Evolutionary conservation across 805 yeast species (phyloP), one percentile per base, ranked within the genome.

Genomic region (Peterozyma xylosa): DNA sequence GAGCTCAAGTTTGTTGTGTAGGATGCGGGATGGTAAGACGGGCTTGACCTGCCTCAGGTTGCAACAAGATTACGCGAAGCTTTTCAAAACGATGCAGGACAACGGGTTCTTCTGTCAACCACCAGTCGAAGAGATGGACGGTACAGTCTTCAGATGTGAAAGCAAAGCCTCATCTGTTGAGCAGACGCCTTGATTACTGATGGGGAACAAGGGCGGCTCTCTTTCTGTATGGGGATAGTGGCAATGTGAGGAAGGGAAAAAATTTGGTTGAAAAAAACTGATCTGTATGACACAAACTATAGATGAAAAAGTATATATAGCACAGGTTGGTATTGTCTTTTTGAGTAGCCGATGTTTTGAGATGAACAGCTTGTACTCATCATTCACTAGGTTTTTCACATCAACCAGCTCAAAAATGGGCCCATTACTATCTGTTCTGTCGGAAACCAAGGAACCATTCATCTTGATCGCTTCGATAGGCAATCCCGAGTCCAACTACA

Each of bases 401-500:
- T 21, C 27, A 5, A 21, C 27, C 27, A 21, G 27, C 27, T 21
- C 27, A 21, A 21, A 21, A 21, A 21, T 21, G 27, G 27, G 27
- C 27, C 27, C 27, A 21, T 21, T 21, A 21, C 7, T 21, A 7
- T 21, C 27, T 7, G 27, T 21, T 21, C 27, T 21, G 27, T 21
- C 27, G 7, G 27, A 21, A 21, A 21, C 27, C 27, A 50, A 53
- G 17, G 58, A 59, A 2, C 56, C 60, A 6, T 42, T 59, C 33
- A 16, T 62, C n/a, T 43, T 64, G 49, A 45, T 68, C 5, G 73
- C 78, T 3, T 79, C 87, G 0, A 63, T 88, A 2, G 96, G 96
- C 1, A 88, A 88, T 53, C 96, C 96, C 0, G 86, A 80, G 44
- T 71, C 77, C 0, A 61, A 68, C 40, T 86, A 73, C 52, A 60